These are phyloP conservation scores for Phytophthora sojae DNA, from an alignment of 352 stramenopile species.

Conservation along the genomic window DNA sequence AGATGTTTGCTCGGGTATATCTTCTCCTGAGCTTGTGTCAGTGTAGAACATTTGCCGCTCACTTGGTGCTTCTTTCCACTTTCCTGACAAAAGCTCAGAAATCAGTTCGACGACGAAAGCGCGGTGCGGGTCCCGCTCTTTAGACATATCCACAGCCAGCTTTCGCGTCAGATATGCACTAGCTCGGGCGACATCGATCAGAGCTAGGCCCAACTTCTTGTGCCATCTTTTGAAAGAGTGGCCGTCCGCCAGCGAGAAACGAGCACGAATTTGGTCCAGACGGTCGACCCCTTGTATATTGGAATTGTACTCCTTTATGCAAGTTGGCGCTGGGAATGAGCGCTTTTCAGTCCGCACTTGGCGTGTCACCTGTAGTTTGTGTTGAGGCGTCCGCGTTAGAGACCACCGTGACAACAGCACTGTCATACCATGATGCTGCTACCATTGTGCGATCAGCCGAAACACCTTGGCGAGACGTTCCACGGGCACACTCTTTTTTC, in stretches of 20 bases:
- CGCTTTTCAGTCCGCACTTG: too few species aligned
- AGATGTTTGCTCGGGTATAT: background rate
- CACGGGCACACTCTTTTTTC: too few species aligned
- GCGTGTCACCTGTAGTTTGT: too few species aligned
- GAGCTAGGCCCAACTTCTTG: constrained; percentile 34
- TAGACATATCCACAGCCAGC: background rate
- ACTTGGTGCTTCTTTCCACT: constrained; percentile 14
- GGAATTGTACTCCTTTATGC: too few species aligned
- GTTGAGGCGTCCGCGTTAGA: too few species aligned
- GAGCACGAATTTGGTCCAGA: background rate
- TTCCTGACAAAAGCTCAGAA: background rate
- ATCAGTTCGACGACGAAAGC: constrained; percentile 11
- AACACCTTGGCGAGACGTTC: too few species aligned
- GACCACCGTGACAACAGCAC: too few species aligned
- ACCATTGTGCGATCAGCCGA: too few species aligned
- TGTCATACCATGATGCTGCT: too few species aligned
- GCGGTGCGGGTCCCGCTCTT: constrained; percentile 4
- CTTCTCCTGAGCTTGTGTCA: background rate
- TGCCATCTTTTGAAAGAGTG: too few species aligned
- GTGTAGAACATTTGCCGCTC: constrained; percentile 9
- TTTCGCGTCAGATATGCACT: constrained; percentile 29
- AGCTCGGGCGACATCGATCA: constrained; percentile 32
- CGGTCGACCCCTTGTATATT: too few species aligned
- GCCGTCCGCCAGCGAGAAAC: constrained; percentile 36
- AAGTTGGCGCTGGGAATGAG: too few species aligned